phyloP scores from a whole-genome alignment of 257 asterid species.

The Petunia axillaris region DNA sequence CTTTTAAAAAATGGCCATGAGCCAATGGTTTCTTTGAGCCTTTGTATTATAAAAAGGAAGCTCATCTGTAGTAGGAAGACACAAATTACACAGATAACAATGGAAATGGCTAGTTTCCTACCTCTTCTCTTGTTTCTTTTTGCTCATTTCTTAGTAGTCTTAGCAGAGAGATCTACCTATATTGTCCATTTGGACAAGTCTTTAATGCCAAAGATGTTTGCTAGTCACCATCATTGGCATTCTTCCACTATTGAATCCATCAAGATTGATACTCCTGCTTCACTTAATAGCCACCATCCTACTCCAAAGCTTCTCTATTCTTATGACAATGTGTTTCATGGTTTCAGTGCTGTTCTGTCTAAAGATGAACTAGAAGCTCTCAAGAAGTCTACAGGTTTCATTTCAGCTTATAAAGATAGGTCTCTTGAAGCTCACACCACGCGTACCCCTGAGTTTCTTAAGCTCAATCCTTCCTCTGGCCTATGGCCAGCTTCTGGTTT shows the following conservation, averaged over 20 bases:
- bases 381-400: neutral
- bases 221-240: conserved; percentile 21
- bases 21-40: neutral
- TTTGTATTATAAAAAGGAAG: neutral
- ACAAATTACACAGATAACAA: neutral
- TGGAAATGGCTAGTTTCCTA: neutral
- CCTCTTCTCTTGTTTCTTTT: neutral
- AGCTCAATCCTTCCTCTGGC: conserved; percentile 21
- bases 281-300: conserved; percentile 3
- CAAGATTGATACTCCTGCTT: neutral
- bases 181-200: conserved; percentile 30
- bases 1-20: neutral
- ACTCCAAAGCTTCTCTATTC: conserved; percentile 25
- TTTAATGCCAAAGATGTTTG: conserved; percentile 5
- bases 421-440: conserved; percentile 1
- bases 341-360: conserved; percentile 28
- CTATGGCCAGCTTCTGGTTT: conserved; percentile 28
- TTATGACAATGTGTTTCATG: conserved; percentile 20
- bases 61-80: neutral
- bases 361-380: conserved; percentile 23
- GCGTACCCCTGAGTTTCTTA: conserved; percentile 17
- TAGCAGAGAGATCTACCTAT: conserved; percentile 7
- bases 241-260: neutral
- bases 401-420: conserved; percentile 25
- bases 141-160: neutral